Percentiles rank a stretch among this genome's conserved stretches.
Conservation (phyloP, 2,329 filamentous ascomycete species). For the Aspergillus ochraceoroseus region DNA sequence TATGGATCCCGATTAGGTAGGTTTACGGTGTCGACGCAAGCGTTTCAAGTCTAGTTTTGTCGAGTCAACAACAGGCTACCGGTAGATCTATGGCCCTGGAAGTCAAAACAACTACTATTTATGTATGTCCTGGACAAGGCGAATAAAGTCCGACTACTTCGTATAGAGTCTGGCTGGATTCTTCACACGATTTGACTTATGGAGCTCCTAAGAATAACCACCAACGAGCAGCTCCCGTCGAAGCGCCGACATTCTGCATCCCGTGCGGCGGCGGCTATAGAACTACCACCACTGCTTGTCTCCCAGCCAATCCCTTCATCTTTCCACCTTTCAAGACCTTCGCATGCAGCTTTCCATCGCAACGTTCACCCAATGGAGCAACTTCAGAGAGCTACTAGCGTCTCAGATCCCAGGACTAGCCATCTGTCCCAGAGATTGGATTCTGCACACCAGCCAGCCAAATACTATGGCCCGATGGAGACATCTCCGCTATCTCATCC, state of each 20-base stretch:
- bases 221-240: conserved; percentile 4
- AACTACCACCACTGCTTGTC: conserved; percentile 2
- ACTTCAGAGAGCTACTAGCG: not conserved
- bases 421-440: conserved; percentile 15
- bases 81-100: too few relatives aligned
- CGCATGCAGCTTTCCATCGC: conserved; percentile 13
- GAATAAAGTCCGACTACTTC: too few relatives aligned
- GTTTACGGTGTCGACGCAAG: too few relatives aligned
- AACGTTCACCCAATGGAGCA: conserved; percentile 13
- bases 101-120: too few relatives aligned
- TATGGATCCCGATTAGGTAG: not conserved
- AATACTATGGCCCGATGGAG: conserved; percentile 3
- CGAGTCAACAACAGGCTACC: too few relatives aligned
- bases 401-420: conserved; percentile 10
- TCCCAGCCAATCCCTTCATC: conserved; percentile 17
- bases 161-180: too few relatives aligned
- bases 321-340: conserved; percentile 3
- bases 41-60: too few relatives aligned
- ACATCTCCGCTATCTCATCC: conserved; percentile 5
- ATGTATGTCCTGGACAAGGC: too few relatives aligned
- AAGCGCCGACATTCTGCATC: conserved; percentile 10
- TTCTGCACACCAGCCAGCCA: conserved; percentile 14
- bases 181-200: too few relatives aligned
- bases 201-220: conserved; percentile 3
- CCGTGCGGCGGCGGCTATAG: conserved; percentile 19